Conservation (phyloP, 225 moss, liverwort and hornwort species). For the Neckera pumila region DNA sequence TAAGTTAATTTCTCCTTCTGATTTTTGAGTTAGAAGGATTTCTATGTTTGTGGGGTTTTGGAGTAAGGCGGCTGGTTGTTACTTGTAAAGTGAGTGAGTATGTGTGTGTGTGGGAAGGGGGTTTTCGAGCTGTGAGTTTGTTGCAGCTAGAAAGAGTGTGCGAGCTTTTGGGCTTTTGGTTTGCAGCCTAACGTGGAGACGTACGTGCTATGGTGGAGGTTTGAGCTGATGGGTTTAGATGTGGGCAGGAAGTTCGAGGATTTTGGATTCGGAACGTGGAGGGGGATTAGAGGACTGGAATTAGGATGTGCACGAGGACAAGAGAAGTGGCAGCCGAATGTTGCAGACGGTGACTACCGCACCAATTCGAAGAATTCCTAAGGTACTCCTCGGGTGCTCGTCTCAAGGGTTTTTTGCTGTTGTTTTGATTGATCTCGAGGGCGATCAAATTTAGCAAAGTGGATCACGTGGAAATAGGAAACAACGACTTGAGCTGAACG, state of each 20-base stretch:
- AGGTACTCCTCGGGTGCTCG: conserved; percentile 20
- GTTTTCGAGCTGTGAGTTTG: neutral
- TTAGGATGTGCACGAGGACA: neutral
- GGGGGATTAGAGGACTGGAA: neutral
- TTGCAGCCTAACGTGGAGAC: neutral
- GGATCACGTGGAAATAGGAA: neutral
- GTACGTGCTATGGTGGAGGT: neutral
- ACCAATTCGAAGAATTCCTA: conserved; percentile 61
- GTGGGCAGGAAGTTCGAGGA: neutral
- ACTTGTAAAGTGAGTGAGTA: neutral
- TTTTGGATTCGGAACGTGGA: conserved; percentile 2
- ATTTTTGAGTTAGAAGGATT: neutral
- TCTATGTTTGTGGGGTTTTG: neutral
- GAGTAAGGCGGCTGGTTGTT: neutral
- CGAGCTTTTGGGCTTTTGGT: neutral
- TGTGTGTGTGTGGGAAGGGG: neutral
- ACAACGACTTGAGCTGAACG: neutral
- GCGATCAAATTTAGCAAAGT: neutral
- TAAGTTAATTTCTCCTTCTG: neutral
- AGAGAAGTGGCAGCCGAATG: conserved; percentile 19
- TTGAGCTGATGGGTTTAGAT: neutral
- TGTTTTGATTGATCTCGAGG: neutral
- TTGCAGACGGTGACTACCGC: conserved; percentile 59
- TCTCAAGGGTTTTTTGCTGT: neutral
- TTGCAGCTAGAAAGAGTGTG: neutral